Evolutionary conservation across 768 basidiomycete species (phyloP), one percentile per base, ranked within the genome.

Genomic region (Suillus subluteus): DNA sequence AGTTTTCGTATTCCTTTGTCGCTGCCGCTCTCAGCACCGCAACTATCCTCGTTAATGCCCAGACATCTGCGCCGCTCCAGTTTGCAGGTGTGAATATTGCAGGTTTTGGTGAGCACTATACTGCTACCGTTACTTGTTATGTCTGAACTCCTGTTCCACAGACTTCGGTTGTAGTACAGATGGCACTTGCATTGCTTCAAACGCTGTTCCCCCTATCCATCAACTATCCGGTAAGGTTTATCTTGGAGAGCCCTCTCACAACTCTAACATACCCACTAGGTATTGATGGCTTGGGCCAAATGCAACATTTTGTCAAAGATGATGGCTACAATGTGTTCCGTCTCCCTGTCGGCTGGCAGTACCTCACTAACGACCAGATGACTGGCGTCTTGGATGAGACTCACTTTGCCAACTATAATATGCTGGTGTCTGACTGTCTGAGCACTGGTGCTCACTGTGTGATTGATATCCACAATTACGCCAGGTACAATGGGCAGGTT

Each of bases 401-500:
- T 12, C 84, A 83, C 65, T 81, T 88, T 64, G 73, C 74, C 1
- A 74, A 82, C 65, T 88, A 88, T 70, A 83, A 89, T 81, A 87
- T 73, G 81, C 81, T 66, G 66, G 68, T 71, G 26, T 40, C 66
- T 1, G 74, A 65, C 26, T 83, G 84, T 70, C 73, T 89, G 69
- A 72, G 66, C 8, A 82, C 83, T 3, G 86, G 87, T 0, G 83
- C 86, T 16, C 78, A 75, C 55, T 88, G 84, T 66, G 83, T 84
- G 69, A 81, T 89, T 61, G 88, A 88, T 73, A 80, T 85, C 48
- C 87, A 87, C 74, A 89, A 88, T 74, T 88, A 88, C 64, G 88
- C 86, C 30, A 78, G 88, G 38, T 88, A 81, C 78, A 79, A 88
- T 61, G 80, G 82, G 1, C 73, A 73, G 70, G 83, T 81, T 52